These are phyloP conservation scores for Aspergillus mulundensis DNA, from an alignment of 495 filamentous ascomycete genomes.

Conservation along the genomic window DNA sequence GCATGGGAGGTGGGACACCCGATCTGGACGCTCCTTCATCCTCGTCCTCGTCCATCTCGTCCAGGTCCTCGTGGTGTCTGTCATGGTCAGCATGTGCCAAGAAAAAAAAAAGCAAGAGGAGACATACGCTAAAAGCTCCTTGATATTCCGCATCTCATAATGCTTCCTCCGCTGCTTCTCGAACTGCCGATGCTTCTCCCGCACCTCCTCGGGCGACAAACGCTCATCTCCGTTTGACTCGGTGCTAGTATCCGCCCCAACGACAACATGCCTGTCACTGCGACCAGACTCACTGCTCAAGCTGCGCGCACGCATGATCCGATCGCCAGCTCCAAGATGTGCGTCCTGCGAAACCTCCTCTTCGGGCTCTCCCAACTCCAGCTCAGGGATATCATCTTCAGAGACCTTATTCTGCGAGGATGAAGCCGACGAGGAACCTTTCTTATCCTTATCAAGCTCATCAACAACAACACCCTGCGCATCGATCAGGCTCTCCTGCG, in stretches of 20 bases:
- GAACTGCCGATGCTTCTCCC: slow-evolving; percentile 85
- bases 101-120: neutral
- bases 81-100: slow-evolving; percentile 3
- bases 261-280: slow-evolving; percentile 69
- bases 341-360: slow-evolving; percentile 42
- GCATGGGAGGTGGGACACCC: slow-evolving; percentile 29
- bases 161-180: slow-evolving; percentile 89
- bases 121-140: slow-evolving; percentile 73
- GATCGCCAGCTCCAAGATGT: slow-evolving; percentile 20
- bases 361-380: slow-evolving; percentile 94
- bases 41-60: slow-evolving; percentile 52
- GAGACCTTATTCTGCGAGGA: slow-evolving; percentile 31
- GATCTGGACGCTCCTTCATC: slow-evolving; percentile 13
- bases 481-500: slow-evolving; percentile 45
- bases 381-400: slow-evolving; percentile 82
- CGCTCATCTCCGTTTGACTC: slow-evolving; percentile 52
- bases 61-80: slow-evolving; percentile 48
- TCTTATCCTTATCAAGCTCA: slow-evolving; percentile 61
- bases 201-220: slow-evolving; percentile 69
- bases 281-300: slow-evolving; percentile 48
- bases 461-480: slow-evolving; percentile 59
- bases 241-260: slow-evolving; percentile 60
- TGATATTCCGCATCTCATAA: slow-evolving; percentile 98
- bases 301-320: slow-evolving; percentile 47
- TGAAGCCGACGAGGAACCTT: slow-evolving; percentile 3